Conservation (phyloP, 768 basidiomycete species). For the Gymnopilus dilepis region DNA sequence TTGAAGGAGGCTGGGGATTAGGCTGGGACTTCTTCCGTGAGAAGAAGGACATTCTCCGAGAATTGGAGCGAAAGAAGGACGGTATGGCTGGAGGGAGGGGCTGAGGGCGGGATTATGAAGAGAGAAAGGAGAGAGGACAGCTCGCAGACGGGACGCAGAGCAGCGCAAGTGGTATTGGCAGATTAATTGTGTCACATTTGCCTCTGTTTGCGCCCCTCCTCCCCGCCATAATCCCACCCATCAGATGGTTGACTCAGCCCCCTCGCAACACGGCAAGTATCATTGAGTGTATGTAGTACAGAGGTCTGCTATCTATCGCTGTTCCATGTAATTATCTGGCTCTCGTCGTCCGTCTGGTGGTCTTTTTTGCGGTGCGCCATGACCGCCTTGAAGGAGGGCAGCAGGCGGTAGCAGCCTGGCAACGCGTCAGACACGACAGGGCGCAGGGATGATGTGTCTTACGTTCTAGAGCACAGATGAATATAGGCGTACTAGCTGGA, state of each 20-base stretch:
- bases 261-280: conserved; percentile 21
- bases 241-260: conserved; percentile 13
- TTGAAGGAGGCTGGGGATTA: conserved; percentile 46
- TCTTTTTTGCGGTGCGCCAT: conserved; percentile 77
- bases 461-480: conserved; percentile 74
- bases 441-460: conserved; percentile 16
- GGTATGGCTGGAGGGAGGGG: conserved; percentile 59
- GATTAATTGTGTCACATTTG: conserved; percentile 27
- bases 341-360: conserved; percentile 61
- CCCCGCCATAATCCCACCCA: neutral
- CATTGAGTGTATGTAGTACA: conserved; percentile 2
- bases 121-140: conserved; percentile 18
- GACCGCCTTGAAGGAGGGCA: conserved; percentile 70
- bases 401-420: conserved; percentile 72
- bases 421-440: conserved; percentile 4
- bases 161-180: conserved; percentile 17
- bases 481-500: conserved; percentile 70
- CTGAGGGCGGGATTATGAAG: conserved; percentile 12
- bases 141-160: conserved; percentile 1
- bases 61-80: conserved; percentile 62
- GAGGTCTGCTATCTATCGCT: neutral
- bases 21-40: conserved; percentile 81
- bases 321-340: conserved; percentile 76
- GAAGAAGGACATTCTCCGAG: conserved; percentile 93
- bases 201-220: conserved; percentile 30